These are phyloP conservation scores for Candida anglica DNA, from an alignment of 805 yeast genomes.

Conservation along the genomic window DNA sequence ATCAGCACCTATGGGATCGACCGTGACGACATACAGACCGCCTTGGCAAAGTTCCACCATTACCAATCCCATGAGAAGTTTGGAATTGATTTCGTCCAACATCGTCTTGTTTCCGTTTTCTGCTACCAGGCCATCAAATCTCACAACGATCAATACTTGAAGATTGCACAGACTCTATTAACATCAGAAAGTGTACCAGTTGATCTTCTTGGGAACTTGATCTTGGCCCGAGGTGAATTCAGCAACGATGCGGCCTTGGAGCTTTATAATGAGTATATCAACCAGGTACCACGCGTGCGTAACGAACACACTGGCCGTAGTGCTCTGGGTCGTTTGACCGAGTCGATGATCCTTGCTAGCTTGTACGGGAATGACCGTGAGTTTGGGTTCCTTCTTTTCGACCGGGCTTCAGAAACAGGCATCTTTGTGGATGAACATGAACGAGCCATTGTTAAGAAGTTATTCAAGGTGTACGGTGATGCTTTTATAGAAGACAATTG, in stretches of 20 bases:
- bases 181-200: slow-evolving; percentile 20
- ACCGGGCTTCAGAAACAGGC: slow-evolving; percentile 39
- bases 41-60: slow-evolving; percentile 35
- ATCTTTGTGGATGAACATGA: slow-evolving; percentile 38
- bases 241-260: slow-evolving; percentile 35
- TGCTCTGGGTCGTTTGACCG: slow-evolving; percentile 41
- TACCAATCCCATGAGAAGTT: slow-evolving; percentile 35
- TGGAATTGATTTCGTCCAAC: slow-evolving; percentile 39
- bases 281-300: slow-evolving; percentile 24
- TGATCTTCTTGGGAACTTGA: slow-evolving; percentile 34
- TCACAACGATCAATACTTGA: slow-evolving; percentile 21
- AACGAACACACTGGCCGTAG: slow-evolving; percentile 31
- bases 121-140: slow-evolving; percentile 36
- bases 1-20: slow-evolving; percentile 32
- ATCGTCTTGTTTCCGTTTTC: slow-evolving; percentile 35
- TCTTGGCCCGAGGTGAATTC: slow-evolving; percentile 38
- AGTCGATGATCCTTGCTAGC: slow-evolving; percentile 41
- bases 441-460: slow-evolving; percentile 33
- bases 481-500: slow-evolving; percentile 39
- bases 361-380: slow-evolving; percentile 47
- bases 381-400: slow-evolving; percentile 49
- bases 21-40: slow-evolving; percentile 20
- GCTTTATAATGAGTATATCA: slow-evolving; percentile 44
- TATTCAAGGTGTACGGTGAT: slow-evolving; percentile 51
- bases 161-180: slow-evolving; percentile 37